Base-by-base conservation (phyloP, 768 basidiomycete genomes). In the Lactarius tabidus region DNA sequence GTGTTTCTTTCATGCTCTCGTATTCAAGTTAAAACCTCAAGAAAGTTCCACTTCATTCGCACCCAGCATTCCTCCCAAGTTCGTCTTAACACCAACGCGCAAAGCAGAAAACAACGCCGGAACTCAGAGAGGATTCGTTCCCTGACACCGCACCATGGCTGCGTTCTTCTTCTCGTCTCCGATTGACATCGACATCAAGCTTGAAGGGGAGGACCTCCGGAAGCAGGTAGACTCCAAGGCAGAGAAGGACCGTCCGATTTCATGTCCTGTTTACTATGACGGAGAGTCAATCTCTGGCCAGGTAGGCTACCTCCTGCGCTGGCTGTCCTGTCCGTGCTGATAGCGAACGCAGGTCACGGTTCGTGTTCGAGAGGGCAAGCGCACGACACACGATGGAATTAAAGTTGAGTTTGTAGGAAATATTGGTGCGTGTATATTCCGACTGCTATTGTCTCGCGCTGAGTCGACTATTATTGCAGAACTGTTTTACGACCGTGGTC, bases 361-460 rank as follows among this genome's bases (percentile, higher is more conserved):
- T 68, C 87, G 93, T 29, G 88, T 95, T 7, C 85, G 94, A 56
- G 97, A 98, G 73, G 96, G 96, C 23, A 98, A 97, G 85, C 93
- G 89, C 75, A 80, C 96, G 66, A 82, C 63, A 1, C 97, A 98
- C 73, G 95, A 98, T 36, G 96, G 96, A 3, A 95, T 99, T 75
- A 95, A 98, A 77, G 91, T 99, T 52, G 95, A 98, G 77, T 95
- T 99, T 72, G 90, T 95, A 29, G 95, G 97, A 36, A 93, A 89
- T 72, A 98, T 98, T 72, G 96, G 96, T 90, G 68, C 48, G 88
- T 76, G 39, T 39, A 59, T 56, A 20, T 63, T 36, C 15, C 52
- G 5, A n/a, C 20, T n/a, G 43, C n/a, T n/a, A n/a, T 23, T 28
- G 8, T 7, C 17, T n/a, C n/a, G n/a, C 17, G 29, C n/a, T 54